These are phyloP conservation scores for Pleurotus tuber-regium DNA, from an alignment of 768 basidiomycete genomes.

Conservation along the genomic window DNA sequence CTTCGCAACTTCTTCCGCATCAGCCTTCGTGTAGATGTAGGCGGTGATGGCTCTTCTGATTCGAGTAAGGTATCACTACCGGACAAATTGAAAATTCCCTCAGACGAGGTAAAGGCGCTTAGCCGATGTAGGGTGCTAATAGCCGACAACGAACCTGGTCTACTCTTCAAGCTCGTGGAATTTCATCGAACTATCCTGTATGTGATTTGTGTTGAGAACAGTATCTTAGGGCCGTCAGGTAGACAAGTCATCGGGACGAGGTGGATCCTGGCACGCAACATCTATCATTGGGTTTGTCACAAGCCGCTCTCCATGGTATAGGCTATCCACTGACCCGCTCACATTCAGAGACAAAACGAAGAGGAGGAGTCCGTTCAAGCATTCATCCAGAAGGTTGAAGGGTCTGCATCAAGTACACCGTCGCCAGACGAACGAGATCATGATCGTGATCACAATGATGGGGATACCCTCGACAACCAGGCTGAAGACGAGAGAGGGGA, in stretches of 20 bases:
- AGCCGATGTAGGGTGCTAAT: neutral
- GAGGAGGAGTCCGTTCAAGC: neutral
- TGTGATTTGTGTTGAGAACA: slow-evolving; percentile 21
- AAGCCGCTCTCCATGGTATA: neutral
- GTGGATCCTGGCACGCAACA: slow-evolving; percentile 21
- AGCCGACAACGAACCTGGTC: neutral
- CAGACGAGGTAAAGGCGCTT: neutral
- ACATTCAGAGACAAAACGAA: slow-evolving; percentile 8
- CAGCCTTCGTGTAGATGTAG: slow-evolving; percentile 12
- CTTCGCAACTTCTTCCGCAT: slow-evolving; percentile 23
- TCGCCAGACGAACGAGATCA: neutral
- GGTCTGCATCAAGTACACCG: neutral
- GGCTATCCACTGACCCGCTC: neutral
- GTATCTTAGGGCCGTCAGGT: slow-evolving; percentile 14
- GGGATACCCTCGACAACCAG: neutral
- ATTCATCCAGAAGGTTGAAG: neutral
- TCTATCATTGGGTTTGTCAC: slow-evolving; percentile 23
- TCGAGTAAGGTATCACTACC: neutral
- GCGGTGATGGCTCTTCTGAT: slow-evolving; percentile 1
- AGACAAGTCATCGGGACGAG: slow-evolving; percentile 21
- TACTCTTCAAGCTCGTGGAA: slow-evolving; percentile 14
- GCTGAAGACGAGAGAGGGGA: neutral
- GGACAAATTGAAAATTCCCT: neutral
- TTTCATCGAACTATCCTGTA: slow-evolving; percentile 19
- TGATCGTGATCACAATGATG: neutral